A percentile compares a stretch with the other conserved stretches of the same genome.
These are phyloP conservation scores for Vaucheria bursata DNA, from an alignment of 352 stramenopile genomes.

Conservation along the genomic window DNA sequence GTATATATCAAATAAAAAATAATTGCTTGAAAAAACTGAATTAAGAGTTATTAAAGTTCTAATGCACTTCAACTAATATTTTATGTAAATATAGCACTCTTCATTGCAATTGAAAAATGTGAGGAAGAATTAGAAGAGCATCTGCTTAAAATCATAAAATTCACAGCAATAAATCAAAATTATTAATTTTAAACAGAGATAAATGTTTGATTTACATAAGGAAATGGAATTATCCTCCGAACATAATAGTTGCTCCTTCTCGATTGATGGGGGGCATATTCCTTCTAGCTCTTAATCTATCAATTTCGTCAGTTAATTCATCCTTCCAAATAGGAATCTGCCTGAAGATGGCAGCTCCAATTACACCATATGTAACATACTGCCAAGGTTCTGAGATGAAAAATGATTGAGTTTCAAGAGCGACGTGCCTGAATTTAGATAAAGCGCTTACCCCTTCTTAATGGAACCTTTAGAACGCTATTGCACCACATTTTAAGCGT, in stretches of 20 bases:
- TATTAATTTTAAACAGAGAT: no score
- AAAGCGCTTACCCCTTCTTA: neutral
- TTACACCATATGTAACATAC: conserved; percentile 20
- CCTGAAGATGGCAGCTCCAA: conserved; percentile 23
- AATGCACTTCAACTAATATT: no score
- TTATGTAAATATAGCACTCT: no score
- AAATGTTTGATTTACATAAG: no score
- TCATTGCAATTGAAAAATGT: no score
- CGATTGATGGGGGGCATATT: conserved; percentile 40
- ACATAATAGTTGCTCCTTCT: conserved; percentile 3
- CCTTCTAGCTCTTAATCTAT: conserved; percentile 32
- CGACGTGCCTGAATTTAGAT: neutral
- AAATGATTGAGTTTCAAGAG: neutral
- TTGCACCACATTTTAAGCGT: neutral
- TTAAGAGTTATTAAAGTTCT: no score
- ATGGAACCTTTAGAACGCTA: neutral
- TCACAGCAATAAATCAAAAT: no score
- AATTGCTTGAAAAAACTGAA: no score
- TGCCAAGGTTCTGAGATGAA: conserved; percentile 26
- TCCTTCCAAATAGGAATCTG: conserved; percentile 40
- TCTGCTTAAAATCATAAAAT: no score
- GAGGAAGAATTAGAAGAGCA: no score
- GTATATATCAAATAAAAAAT: no score
- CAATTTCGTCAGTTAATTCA: conserved; percentile 23
- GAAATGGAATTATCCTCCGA: conserved; percentile 1